Evolutionary conservation across 805 yeast genomes (phyloP), one percentile per base, ranked within the genome.

Genomic region (Candida golubevii): DNA sequence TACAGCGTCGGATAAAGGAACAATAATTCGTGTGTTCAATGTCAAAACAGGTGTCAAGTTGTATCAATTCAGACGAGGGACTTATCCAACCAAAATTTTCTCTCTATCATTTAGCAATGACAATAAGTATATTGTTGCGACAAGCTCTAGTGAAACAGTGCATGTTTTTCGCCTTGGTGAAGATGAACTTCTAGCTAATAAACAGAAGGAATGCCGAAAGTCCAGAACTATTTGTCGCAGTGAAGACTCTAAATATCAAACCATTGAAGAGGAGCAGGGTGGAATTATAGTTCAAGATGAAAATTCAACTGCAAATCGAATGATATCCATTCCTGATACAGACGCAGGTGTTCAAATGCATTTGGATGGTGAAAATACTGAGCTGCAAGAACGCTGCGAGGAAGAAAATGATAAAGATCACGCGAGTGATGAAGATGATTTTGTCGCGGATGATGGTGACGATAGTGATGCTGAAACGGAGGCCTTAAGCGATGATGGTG

Each of bases 1-100:
- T 0, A 87, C 97, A 0, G 88, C 97, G 6, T 87, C 96, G 0
- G 80, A 76, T 31, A 87, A 88, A 58, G 99, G 99, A 1, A 93
- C 98, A 0, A 80, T 93, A 18, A 80, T 91, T 3, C 69, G 98
- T 36, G 83, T 93, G 3, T 93, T 90, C 57, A 70, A 83, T 31
- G 81, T 87, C 0, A 71, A 74, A 1, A 76, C 82, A 1, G 89
- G 90, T 0, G 65, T 70, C 27, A 79, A 78, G 53, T 61, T 86
- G 13, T 78, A 73, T 47, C 91, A 88, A 61, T 87, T 86, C 62
- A 73, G 96, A 51, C 69, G 96, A 54, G 96, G 96, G 0, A 80
- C 91, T 1, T 90, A 90, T 59, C 86, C 88, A 3, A 86, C 97
- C 2, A 77, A 72, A 49, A 86, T 93, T 13, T 80, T 79, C 55